Percentiles rank a stretch among this genome's conserved stretches.
Evolutionary conservation across 2,329 filamentous ascomycete species (phyloP).

Genomic region (Beauveria medogensis): DNA sequence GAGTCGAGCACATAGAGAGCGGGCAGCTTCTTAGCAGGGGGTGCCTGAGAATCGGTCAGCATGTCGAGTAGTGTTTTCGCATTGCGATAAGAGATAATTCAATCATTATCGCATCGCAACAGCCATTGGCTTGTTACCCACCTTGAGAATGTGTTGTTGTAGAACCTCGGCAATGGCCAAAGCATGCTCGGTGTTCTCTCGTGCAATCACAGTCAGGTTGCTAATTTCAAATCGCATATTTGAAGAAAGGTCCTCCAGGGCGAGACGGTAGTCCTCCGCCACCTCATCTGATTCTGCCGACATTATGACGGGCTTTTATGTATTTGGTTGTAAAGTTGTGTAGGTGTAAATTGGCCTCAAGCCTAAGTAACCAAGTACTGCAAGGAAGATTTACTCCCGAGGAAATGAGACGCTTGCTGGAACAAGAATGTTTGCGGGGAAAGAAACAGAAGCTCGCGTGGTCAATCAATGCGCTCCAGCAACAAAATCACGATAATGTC

Average conservation of each 20-base stretch:
- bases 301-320: slow-evolving; percentile 27
- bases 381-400: background rate
- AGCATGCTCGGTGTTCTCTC: slow-evolving; percentile 94
- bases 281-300: slow-evolving; percentile 66
- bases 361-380: background rate
- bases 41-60: slow-evolving; percentile 55
- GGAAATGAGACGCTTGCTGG: background rate
- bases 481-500: slow-evolving; percentile 6
- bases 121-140: slow-evolving; percentile 44
- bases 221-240: slow-evolving; percentile 95
- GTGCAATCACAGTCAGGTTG: slow-evolving; percentile 93
- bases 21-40: slow-evolving; percentile 82
- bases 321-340: background rate
- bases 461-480: slow-evolving; percentile 8
- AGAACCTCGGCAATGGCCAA: slow-evolving; percentile 85
- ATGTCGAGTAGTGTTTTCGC: background rate
- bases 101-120: background rate
- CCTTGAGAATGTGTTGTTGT: slow-evolving; percentile 88
- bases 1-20: slow-evolving; percentile 98
- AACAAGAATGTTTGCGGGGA: background rate
- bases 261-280: slow-evolving; percentile 88
- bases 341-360: background rate
- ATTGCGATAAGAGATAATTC: background rate
- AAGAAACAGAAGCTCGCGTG: slow-evolving; percentile 3
- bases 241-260: slow-evolving; percentile 80